A percentile compares a stretch with the other conserved stretches of the same genome.
Evolutionary conservation across 805 yeast species (phyloP).

Genomic region (Cyberlindnera maritima): DNA sequence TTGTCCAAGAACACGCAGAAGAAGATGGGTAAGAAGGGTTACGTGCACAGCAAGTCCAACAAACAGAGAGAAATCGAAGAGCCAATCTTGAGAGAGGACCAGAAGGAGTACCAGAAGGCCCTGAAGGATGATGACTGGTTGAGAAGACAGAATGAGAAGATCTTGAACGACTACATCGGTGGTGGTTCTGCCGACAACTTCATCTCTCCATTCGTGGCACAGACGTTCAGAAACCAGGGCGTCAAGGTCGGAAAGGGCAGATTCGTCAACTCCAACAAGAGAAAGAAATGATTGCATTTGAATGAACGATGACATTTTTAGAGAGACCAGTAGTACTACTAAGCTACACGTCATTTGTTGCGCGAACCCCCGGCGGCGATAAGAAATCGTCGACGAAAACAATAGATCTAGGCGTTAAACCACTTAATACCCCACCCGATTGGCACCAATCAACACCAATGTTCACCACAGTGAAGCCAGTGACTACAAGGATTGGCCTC

Average conservation of each 20-base stretch:
- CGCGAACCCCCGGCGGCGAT: constrained; percentile 2
- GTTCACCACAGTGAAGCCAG: not conserved
- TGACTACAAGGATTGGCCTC: not conserved
- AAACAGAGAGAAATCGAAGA: constrained; percentile 46
- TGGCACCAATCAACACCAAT: not conserved
- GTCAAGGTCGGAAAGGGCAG: constrained; percentile 87
- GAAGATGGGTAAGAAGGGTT: constrained; percentile 74
- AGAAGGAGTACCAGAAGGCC: constrained; percentile 88
- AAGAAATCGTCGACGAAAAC: not conserved
- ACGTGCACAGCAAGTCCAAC: constrained; percentile 65
- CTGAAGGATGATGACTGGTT: constrained; percentile 87
- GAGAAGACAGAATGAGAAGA: constrained; percentile 79
- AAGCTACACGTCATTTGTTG: not conserved
- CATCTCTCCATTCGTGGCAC: constrained; percentile 80
- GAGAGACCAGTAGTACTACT: too few species aligned
- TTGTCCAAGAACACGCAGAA: constrained; percentile 71
- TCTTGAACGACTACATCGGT: constrained; percentile 85
- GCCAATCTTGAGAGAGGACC: constrained; percentile 82
- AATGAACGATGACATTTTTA: not conserved
- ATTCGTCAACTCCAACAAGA: constrained; percentile 65
- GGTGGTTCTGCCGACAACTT: constrained; percentile 90
- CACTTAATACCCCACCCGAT: not conserved
- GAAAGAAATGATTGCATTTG: constrained; percentile 23
- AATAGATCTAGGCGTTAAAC: not conserved
- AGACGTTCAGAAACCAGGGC: constrained; percentile 60